Percentiles rank a stretch among this genome's conserved stretches.
These are phyloP conservation scores for Penicillium goetzii DNA, from an alignment of 495 filamentous ascomycete species.

Conservation along the genomic window DNA sequence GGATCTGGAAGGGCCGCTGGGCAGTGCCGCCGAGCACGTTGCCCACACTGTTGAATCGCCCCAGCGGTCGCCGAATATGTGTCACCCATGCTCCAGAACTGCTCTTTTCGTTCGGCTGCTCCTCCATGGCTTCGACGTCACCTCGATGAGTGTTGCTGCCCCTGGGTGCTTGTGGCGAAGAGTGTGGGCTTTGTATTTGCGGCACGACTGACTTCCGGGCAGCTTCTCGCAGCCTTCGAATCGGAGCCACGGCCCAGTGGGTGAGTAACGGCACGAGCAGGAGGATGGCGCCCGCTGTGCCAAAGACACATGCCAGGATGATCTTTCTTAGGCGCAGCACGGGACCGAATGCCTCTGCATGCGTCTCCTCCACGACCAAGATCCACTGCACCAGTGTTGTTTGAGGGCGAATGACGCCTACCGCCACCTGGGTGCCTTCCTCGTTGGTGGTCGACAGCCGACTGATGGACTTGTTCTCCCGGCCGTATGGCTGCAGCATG, in stretches of 20 bases:
- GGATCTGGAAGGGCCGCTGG: slow-evolving; percentile 68
- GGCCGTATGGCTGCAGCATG: slow-evolving; percentile 50
- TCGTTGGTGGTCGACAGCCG: slow-evolving; percentile 72
- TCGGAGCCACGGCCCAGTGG: slow-evolving; percentile 78
- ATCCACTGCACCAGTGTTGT: slow-evolving; percentile 75
- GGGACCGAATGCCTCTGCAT: slow-evolving; percentile 72
- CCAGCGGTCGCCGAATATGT: slow-evolving; percentile 17
- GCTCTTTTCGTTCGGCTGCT: slow-evolving; percentile 23
- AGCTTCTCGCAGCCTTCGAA: slow-evolving; percentile 73
- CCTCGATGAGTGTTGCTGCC: not conserved
- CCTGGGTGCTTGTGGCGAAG: slow-evolving; percentile 14
- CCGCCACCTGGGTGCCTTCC: slow-evolving; percentile 62
- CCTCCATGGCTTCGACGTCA: slow-evolving; percentile 27
- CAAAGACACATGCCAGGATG: slow-evolving; percentile 82
- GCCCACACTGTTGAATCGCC: slow-evolving; percentile 20
- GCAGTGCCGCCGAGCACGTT: not conserved
- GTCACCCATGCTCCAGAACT: slow-evolving; percentile 16
- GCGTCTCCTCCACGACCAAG: slow-evolving; percentile 76
- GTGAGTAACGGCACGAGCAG: slow-evolving; percentile 74
- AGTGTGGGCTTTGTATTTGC: slow-evolving; percentile 34
- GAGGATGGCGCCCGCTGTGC: slow-evolving; percentile 70
- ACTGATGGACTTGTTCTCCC: slow-evolving; percentile 64
- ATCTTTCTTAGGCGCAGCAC: slow-evolving; percentile 74
- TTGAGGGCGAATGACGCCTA: slow-evolving; percentile 70
- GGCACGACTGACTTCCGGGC: slow-evolving; percentile 76